These are phyloP conservation scores for Rasamsonia emersonii DNA, from an alignment of 2,329 filamentous ascomycete species.

Conservation along the genomic window DNA sequence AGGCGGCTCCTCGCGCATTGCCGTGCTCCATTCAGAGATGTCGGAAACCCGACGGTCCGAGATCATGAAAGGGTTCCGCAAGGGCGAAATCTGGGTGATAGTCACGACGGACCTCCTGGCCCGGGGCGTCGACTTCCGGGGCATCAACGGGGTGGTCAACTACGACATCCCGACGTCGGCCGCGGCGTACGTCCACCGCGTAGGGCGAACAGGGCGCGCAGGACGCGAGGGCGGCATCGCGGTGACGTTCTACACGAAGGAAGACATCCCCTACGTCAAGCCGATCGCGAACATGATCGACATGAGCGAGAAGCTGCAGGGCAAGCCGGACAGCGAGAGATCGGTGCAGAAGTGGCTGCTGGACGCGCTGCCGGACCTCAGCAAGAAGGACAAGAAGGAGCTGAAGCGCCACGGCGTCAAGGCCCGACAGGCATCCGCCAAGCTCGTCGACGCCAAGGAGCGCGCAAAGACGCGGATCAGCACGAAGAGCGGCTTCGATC, in stretches of 20 bases:
- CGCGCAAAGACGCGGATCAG: constrained; percentile 61
- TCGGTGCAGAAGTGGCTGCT: constrained; percentile 78
- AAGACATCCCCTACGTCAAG: constrained; percentile 84
- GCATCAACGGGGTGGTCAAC: constrained; percentile 92
- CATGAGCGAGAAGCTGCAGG: constrained; percentile 63
- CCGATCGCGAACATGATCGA: constrained; percentile 89
- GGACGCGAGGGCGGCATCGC: constrained; percentile 81
- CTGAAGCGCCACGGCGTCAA: constrained; percentile 77
- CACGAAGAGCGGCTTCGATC: constrained; percentile 44
- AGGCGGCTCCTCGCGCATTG: constrained; percentile 74
- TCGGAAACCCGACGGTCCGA: constrained; percentile 64
- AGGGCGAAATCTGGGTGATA: constrained; percentile 89
- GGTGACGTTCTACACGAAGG: constrained; percentile 90
- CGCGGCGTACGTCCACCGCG: constrained; percentile 85
- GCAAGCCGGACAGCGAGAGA: constrained; percentile 40
- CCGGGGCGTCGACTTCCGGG: constrained; percentile 87
- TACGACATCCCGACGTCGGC: constrained; percentile 93
- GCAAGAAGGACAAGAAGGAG: constrained; percentile 74
- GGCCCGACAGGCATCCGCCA: constrained; percentile 46
- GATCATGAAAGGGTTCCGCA: constrained; percentile 84
- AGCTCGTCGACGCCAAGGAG: constrained; percentile 32
- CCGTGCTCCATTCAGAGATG: constrained; percentile 81
- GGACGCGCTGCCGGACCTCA: constrained; percentile 73
- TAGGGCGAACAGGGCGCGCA: constrained; percentile 81
- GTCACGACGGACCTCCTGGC: constrained; percentile 93